These are phyloP conservation scores for Quercus suber DNA, from an alignment of 306 rosid species.

Conservation along the genomic window DNA sequence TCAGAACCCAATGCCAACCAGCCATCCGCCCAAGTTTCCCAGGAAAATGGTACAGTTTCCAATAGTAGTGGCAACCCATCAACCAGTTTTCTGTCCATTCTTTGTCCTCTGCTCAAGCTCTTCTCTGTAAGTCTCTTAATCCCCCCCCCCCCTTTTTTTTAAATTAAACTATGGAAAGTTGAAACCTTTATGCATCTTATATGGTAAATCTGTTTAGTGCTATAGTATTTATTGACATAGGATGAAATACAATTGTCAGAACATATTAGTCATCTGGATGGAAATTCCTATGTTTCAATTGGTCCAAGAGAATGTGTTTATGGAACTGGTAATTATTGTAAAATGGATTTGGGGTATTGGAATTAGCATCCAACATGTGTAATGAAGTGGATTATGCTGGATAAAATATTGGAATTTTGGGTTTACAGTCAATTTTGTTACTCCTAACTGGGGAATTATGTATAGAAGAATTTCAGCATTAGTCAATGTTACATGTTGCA, in stretches of 20 bases:
- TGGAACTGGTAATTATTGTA: not conserved
- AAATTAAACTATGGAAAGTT: not conserved
- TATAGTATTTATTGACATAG: not conserved
- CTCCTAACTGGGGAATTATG: not conserved
- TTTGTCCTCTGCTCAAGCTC: constrained; percentile 77
- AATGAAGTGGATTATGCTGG: not conserved
- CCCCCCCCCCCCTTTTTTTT: not conserved
- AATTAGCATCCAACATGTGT: not conserved
- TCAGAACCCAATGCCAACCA: constrained; percentile 29
- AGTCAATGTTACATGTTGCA: not conserved
- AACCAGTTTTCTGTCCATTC: constrained; percentile 53
- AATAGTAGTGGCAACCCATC: constrained; percentile 28
- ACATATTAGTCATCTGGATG: not conserved
- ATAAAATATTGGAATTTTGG: not conserved
- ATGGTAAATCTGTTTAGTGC: not conserved
- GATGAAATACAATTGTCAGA: not conserved
- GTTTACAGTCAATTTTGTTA: not conserved
- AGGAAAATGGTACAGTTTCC: constrained; percentile 3
- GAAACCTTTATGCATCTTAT: not conserved
- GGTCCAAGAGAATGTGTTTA: not conserved
- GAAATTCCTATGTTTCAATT: not conserved
- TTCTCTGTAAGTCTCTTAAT: constrained; percentile 49
- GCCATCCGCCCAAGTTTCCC: constrained; percentile 4
- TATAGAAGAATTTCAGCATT: not conserved
- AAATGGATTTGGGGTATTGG: not conserved